Percentiles rank a stretch among this genome's conserved stretches.
These are phyloP conservation scores for Thermoascus crustaceus DNA, from an alignment of 2,329 filamentous ascomycete species.

Conservation along the genomic window DNA sequence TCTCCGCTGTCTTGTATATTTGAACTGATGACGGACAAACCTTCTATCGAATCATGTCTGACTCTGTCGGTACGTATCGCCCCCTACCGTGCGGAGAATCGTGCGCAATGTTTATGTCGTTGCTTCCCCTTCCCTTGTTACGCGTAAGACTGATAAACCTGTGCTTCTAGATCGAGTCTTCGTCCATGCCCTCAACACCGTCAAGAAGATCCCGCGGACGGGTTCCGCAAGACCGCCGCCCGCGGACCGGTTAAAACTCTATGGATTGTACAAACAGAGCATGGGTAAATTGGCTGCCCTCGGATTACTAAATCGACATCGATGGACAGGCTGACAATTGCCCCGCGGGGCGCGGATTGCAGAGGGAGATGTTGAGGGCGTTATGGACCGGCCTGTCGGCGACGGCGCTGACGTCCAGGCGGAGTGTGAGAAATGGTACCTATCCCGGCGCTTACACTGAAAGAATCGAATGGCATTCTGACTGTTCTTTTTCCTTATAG, in stretches of 20 bases:
- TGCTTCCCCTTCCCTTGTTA: not conserved
- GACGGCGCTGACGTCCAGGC: constrained; percentile 43
- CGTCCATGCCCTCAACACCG: constrained; percentile 95
- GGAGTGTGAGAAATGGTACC: constrained; percentile 60
- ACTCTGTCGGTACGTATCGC: constrained; percentile 38
- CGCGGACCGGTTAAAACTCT: constrained; percentile 76
- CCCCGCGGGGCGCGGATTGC: constrained; percentile 3
- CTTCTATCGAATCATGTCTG: constrained; percentile 33
- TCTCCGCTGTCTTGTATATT: not conserved
- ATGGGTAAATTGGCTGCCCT: constrained; percentile 54
- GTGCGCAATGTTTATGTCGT: not conserved
- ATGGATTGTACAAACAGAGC: constrained; percentile 97
- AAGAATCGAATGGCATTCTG: not conserved
- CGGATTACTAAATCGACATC: not conserved
- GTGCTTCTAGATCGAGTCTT: constrained; percentile 85
- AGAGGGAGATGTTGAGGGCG: constrained; percentile 90
- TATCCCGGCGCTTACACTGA: not conserved
- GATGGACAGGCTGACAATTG: constrained; percentile 9
- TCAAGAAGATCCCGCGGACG: constrained; percentile 93
- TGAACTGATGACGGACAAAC: constrained; percentile 21
- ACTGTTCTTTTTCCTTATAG: constrained; percentile 27
- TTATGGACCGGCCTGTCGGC: constrained; percentile 72
- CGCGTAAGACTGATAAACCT: not conserved
- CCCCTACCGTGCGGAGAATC: not conserved
- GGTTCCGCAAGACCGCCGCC: constrained; percentile 83